Conservation (phyloP, 169 alveolate species). For the Plasmodium inui region DNA sequence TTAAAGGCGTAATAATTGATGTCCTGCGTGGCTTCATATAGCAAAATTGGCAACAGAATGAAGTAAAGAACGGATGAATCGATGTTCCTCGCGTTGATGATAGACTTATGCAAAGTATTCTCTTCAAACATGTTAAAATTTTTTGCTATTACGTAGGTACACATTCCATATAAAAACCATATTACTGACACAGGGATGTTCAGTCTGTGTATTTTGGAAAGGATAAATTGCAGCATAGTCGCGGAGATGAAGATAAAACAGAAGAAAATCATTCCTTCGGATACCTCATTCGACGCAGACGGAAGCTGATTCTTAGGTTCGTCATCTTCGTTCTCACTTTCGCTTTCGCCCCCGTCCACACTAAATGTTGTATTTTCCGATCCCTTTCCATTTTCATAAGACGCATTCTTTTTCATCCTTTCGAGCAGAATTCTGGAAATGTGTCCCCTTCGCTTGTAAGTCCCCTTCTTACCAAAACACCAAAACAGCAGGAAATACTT, state of each 20-base stretch:
- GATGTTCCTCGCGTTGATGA: constrained; percentile 78
- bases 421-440: constrained; percentile 11
- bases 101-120: constrained; percentile 73
- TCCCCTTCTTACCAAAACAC: background rate
- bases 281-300: constrained; percentile 75
- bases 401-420: background rate
- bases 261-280: constrained; percentile 76
- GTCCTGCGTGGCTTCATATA: constrained; percentile 91
- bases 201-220: constrained; percentile 81
- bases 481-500: background rate
- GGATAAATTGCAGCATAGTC: constrained; percentile 81
- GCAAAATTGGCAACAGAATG: constrained; percentile 87
- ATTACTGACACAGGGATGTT: constrained; percentile 84
- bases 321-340: background rate
- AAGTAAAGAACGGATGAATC: constrained; percentile 87
- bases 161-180: constrained; percentile 85
- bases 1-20: constrained; percentile 90
- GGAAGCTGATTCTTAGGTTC: constrained; percentile 28
- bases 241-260: constrained; percentile 82
- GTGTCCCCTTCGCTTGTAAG: background rate
- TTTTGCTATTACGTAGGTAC: constrained; percentile 78
- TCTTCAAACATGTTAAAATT: constrained; percentile 69
- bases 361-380: background rate
- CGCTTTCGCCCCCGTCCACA: background rate
- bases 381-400: background rate